phyloP scores from a whole-genome alignment of 2,329 filamentous ascomycete species.

The Colletotrichum sp. region DNA sequence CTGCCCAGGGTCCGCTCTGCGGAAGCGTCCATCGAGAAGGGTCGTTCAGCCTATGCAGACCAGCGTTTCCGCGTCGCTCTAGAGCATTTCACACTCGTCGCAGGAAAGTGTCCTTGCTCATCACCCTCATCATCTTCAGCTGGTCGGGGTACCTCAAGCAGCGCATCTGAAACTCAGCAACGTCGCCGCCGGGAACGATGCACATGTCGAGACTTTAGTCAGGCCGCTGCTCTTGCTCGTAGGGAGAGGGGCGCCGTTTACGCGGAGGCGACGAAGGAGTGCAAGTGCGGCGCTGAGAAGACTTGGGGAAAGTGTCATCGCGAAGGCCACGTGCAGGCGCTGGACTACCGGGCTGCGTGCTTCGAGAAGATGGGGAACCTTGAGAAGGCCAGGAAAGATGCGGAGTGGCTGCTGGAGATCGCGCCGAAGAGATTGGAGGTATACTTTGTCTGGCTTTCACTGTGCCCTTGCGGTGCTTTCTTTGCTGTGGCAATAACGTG shows the following conservation, averaged over 20 bases:
- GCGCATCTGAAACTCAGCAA: conserved; percentile 31
- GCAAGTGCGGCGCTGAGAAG: conserved; percentile 38
- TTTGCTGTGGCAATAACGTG: neutral
- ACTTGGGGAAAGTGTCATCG: conserved; percentile 45
- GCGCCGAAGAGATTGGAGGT: conserved; percentile 46
- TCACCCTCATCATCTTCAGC: neutral
- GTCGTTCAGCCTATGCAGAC: conserved; percentile 35
- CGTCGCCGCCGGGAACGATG: conserved; percentile 40
- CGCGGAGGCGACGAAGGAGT: conserved; percentile 45
- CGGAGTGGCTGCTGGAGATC: conserved; percentile 48
- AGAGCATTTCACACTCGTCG: conserved; percentile 37
- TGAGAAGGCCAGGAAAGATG: conserved; percentile 41
- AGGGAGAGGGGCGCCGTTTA: conserved; percentile 40
- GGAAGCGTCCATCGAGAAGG: conserved; percentile 35
- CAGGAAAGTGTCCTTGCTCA: conserved; percentile 16
- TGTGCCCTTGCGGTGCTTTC: neutral
- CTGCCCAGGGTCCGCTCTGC: conserved; percentile 20
- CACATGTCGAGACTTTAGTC: conserved; percentile 41
- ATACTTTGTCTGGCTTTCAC: neutral
- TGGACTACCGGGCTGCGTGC: conserved; percentile 44
- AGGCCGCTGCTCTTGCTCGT: conserved; percentile 32
- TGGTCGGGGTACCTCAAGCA: neutral
- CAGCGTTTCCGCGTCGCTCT: conserved; percentile 40
- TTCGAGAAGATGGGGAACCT: conserved; percentile 43
- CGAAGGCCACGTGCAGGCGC: conserved; percentile 40